Evolutionary conservation across 768 basidiomycete species (phyloP), one percentile per base, ranked within the genome.

Genomic region (Mycena leptocephala): DNA sequence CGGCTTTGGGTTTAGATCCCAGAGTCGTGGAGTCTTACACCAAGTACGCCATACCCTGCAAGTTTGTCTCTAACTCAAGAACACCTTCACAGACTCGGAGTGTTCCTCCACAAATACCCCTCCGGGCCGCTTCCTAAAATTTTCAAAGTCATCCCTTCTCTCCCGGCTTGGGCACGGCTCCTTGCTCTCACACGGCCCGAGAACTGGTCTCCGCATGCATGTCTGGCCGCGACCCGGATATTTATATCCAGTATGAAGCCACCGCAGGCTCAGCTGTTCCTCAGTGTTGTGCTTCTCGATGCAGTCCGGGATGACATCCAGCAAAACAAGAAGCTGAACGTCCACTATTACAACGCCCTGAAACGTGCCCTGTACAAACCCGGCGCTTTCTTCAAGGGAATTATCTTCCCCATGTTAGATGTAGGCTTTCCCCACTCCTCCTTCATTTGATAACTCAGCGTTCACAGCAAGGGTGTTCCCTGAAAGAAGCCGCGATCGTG

Each of bases 181-280:
- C 92, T 99, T 55, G 96, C 97, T 32, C 90, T 99, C 56, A 99
- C 98, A 18, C 90, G 90, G 68, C 98, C 98, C 1, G 94, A 97
- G 85, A 91, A 93, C 80, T 99, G 98, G 98, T 96, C 96, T 1
- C 95, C 98, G 0, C 97, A 99, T 83, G 97, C 97, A 1, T 97
- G 96, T 76, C 93, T 94, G 75, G 97, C 96, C 30, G 98, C 98
- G 18, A 98, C 98, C 24, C 93, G 94, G 78, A 97, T 97, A 67
- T 97, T 99, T 81, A 95, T 99, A 53, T 98, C 98, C 11, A 98
- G 94, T 79, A 95, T 99, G 92, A 99, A 99, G 82, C 97, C 97
- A 10, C 91, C 93, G 55, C 97, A 99, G 84, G 97, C 96, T 9
- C 95, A 97, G 80, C 88, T 99, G 18, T 99, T 96, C 87, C 89